A percentile compares a stretch with the other conserved stretches of the same genome.
Conservation (phyloP, 306 rosid genomes). For the Canavalia ensiformis region DNA sequence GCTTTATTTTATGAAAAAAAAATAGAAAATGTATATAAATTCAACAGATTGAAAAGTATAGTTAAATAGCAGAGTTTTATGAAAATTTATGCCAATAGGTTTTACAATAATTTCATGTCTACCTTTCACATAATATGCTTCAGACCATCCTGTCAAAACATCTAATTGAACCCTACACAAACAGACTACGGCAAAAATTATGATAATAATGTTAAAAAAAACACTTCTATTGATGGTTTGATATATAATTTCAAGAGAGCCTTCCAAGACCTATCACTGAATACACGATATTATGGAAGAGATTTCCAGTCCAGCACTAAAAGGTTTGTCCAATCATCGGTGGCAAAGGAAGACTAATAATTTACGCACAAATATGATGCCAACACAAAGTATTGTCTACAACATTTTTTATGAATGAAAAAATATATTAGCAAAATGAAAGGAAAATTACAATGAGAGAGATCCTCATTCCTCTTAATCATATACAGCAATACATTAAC, state of each 20-base stretch:
- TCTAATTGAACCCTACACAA: constrained; percentile 20
- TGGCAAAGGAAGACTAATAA: not conserved
- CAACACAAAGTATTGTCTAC: not conserved
- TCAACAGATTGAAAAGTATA: not conserved
- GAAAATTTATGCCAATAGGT: constrained; percentile 9
- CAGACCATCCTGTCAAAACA: constrained; percentile 6
- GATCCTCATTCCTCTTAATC: constrained; percentile 28
- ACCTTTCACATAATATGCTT: constrained; percentile 16
- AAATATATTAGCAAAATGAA: not conserved
- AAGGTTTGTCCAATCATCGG: constrained; percentile 19
- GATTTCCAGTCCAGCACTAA: constrained; percentile 2
- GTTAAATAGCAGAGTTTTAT: not conserved
- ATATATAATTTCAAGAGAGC: not conserved
- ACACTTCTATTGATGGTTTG: constrained; percentile 5
- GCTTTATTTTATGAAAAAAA: constrained; percentile 8
- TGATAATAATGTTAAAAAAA: not conserved
- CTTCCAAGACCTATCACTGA: not conserved
- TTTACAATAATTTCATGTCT: constrained; percentile 28
- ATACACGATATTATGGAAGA: not conserved
- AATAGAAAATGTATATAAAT: not conserved
- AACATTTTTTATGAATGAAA: not conserved
- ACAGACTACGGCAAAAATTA: constrained; percentile 7
- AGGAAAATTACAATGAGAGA: constrained; percentile 21
- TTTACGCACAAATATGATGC: constrained; percentile 6
- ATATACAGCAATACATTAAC: constrained; percentile 29